Conservation (phyloP, 306 rosid species). For the Cicer bijugum region DNA sequence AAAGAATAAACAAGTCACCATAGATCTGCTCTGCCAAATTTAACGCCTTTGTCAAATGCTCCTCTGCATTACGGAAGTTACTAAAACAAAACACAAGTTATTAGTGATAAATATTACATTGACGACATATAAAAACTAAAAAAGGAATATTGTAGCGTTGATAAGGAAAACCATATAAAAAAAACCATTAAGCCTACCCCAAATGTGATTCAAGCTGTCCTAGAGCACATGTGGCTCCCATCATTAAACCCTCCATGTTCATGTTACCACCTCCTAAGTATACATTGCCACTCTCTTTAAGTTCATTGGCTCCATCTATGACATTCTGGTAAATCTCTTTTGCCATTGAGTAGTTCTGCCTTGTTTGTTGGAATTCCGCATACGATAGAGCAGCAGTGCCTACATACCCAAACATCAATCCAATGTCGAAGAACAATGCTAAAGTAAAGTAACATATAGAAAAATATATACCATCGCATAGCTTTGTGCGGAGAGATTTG, state of each 20-base stretch:
- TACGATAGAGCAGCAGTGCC: constrained; percentile 73
- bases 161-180: constrained; percentile 23
- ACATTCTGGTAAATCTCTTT: constrained; percentile 71
- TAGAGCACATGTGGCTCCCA: constrained; percentile 76
- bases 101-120: background rate
- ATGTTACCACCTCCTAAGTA: constrained; percentile 75
- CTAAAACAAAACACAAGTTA: constrained; percentile 57
- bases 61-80: constrained; percentile 73
- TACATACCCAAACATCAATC: constrained; percentile 54
- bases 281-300: constrained; percentile 49
- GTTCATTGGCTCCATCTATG: constrained; percentile 49
- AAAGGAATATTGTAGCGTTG: constrained; percentile 6
- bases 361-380: constrained; percentile 70
- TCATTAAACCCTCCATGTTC: constrained; percentile 57
- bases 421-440: constrained; percentile 27
- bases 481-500: constrained; percentile 46
- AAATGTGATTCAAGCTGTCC: constrained; percentile 85
- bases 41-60: constrained; percentile 68
- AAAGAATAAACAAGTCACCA: constrained; percentile 53
- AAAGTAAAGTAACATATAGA: constrained; percentile 14
- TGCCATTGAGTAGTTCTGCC: constrained; percentile 61
- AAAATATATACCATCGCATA: constrained; percentile 58
- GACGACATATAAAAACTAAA: constrained; percentile 15
- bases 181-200: constrained; percentile 61
- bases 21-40: constrained; percentile 68